Evolutionary conservation across 805 yeast genomes (phyloP).

Genomic region (Nakazawaea siamensis): DNA sequence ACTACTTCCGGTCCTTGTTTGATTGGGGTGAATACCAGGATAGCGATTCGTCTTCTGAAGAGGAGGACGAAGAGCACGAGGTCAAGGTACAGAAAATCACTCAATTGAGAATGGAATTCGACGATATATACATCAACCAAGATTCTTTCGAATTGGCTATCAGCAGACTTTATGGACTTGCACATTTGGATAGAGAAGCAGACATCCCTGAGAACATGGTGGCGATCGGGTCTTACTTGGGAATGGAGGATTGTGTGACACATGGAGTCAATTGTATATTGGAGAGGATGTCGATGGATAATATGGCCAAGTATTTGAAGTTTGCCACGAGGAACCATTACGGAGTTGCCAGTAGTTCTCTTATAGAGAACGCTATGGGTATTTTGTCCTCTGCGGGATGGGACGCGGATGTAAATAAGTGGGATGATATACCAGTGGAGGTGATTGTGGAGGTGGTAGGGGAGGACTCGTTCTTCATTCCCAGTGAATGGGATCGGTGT

Average conservation of each 20-base stretch:
- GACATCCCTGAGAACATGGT: conserved; percentile 32
- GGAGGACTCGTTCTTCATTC: conserved; percentile 43
- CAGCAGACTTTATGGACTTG: conserved; percentile 37
- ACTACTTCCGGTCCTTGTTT: conserved; percentile 38
- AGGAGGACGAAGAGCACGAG: not conserved
- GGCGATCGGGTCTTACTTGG: conserved; percentile 42
- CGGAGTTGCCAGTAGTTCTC: conserved; percentile 36
- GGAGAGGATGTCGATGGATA: conserved; percentile 24
- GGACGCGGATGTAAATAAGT: conserved; percentile 32
- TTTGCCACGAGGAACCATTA: conserved; percentile 37
- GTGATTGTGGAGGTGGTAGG: conserved; percentile 37
- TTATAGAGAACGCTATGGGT: conserved; percentile 38
- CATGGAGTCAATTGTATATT: conserved; percentile 32
- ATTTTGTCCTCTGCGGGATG: conserved; percentile 40
- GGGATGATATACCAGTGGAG: conserved; percentile 38
- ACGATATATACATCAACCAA: conserved; percentile 31
- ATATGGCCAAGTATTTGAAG: conserved; percentile 25
- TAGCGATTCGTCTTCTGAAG: not conserved
- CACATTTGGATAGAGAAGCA: conserved; percentile 23
- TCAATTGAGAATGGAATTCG: conserved; percentile 25
- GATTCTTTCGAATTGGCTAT: conserved; percentile 42
- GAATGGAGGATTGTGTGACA: conserved; percentile 35
- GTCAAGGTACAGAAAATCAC: too few species aligned
- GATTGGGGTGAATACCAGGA: conserved; percentile 26
- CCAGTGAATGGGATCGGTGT: conserved; percentile 49